These are phyloP conservation scores for Podaxis rugospora DNA, from an alignment of 768 basidiomycete genomes.

Conservation along the genomic window DNA sequence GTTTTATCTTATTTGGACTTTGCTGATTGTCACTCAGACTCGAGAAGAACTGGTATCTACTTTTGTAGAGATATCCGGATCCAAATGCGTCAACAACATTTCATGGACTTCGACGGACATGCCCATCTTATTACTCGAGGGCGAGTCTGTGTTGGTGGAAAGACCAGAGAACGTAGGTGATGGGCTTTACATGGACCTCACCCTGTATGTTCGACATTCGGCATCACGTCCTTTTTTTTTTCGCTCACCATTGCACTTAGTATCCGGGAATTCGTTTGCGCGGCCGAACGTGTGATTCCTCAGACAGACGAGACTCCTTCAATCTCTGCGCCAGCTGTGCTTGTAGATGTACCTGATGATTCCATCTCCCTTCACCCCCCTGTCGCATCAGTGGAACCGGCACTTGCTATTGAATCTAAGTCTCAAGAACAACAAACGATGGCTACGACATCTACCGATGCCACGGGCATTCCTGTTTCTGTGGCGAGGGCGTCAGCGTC, in stretches of 20 bases:
- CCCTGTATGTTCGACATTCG: background rate
- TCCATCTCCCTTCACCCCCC: background rate
- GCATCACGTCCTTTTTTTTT: background rate
- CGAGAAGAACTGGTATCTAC: constrained; percentile 3
- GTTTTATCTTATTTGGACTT: background rate
- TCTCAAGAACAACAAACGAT: background rate
- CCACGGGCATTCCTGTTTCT: background rate
- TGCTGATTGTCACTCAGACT: background rate
- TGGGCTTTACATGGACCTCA: constrained; percentile 2
- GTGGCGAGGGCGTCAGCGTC: background rate
- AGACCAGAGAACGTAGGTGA: background rate
- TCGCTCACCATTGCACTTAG: background rate
- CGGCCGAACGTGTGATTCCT: background rate
- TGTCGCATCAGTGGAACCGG: background rate
- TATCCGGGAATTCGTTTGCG: background rate
- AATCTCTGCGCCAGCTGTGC: background rate
- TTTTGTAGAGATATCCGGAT: constrained; percentile 5
- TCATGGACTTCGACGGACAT: constrained; percentile 6
- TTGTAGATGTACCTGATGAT: background rate
- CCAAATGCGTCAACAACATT: constrained; percentile 8
- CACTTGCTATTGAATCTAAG: background rate
- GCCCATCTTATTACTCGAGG: constrained; percentile 5
- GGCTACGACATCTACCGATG: background rate
- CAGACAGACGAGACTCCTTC: background rate
- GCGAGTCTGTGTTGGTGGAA: background rate